Base-by-base conservation (phyloP, 352 stramenopile species). In the Globisporangium nodosum region DNA sequence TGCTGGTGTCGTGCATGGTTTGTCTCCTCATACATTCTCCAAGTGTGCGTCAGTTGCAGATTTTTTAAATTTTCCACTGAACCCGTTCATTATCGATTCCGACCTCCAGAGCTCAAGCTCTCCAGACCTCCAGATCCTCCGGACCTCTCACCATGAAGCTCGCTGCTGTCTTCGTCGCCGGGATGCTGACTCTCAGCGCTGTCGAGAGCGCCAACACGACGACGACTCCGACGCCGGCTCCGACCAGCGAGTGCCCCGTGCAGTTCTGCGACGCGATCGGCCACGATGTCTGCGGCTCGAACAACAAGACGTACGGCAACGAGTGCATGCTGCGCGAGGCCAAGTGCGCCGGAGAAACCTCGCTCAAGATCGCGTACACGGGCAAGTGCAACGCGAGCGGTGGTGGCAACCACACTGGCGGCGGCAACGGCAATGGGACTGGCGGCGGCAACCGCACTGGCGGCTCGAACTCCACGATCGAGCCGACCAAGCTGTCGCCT, bases 301-400 rank as follows among this genome's bases (percentile, higher is more conserved):
- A 69, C 42, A 48, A 49, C 33, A 69, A 69, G 50, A 66, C 59
- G 47, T 69, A 69, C 59, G 7, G 30, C 27, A 69, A 69, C 53
- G 47, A 37, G 40, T 68, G 61, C 43, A 43, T 37, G 47, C 51
- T 68, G 9, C 24, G 31, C 7, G 24, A 43, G 21, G 54, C 54
- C 42, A 59, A 51, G 42, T 59, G 54, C 43, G 20, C 12, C 4
- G 48, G 48, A 12, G 24, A 21, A 3, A 49, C 43, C 4, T 13
- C 43, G 5, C 43, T 52, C 48, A 20, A 52, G 11, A 11, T 52
- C 13, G 48, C 27, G 48, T 24, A 49, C 48, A 13, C 18, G 3
- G 48, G 48, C 27, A 5, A 13, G 48, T 52, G 48, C 12, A 39
- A 13, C 33, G 5, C 33, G 33, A 9, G 8, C 12, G 37, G 37